These are phyloP conservation scores for Lasiodiplodia sp. DNA, from an alignment of 2,329 filamentous ascomycete species.

Conservation along the genomic window DNA sequence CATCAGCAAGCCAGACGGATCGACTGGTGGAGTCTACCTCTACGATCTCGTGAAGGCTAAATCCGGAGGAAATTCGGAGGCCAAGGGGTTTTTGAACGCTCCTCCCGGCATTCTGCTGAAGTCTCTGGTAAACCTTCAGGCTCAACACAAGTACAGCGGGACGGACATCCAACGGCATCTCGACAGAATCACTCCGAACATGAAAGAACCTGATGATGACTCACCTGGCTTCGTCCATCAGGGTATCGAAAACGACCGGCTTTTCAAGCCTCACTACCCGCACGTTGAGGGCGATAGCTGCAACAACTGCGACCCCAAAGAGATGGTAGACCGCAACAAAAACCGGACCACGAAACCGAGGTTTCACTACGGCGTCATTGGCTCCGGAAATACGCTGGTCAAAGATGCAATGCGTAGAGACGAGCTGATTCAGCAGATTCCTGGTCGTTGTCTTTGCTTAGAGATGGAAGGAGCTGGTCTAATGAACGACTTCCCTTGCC, in stretches of 20 bases:
- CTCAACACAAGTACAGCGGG: neutral
- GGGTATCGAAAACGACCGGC: slow-evolving; percentile 13
- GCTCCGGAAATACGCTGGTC: slow-evolving; percentile 3
- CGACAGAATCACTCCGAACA: slow-evolving; percentile 10
- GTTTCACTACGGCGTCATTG: slow-evolving; percentile 20
- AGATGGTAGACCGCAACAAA: neutral
- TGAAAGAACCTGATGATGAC: slow-evolving; percentile 1
- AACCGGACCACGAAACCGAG: neutral
- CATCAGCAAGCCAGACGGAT: slow-evolving; percentile 34
- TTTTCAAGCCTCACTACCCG: neutral
- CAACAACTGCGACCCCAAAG: neutral
- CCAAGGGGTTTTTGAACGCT: slow-evolving; percentile 33
- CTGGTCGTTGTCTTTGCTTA: slow-evolving; percentile 32
- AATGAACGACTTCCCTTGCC: slow-evolving; percentile 37
- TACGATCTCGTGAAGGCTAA: slow-evolving; percentile 36
- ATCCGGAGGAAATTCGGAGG: slow-evolving; percentile 28
- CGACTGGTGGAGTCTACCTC: slow-evolving; percentile 37
- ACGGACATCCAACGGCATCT: neutral
- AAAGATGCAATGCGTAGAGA: neutral
- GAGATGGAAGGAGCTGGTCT: slow-evolving; percentile 33
- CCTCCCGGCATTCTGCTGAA: slow-evolving; percentile 28
- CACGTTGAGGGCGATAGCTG: neutral
- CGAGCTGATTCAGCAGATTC: neutral
- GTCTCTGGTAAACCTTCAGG: neutral
- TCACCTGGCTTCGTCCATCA: slow-evolving; percentile 14